Evolutionary conservation across 2,329 filamentous ascomycete species (phyloP).

Genomic region (Talaromyces sp.): DNA sequence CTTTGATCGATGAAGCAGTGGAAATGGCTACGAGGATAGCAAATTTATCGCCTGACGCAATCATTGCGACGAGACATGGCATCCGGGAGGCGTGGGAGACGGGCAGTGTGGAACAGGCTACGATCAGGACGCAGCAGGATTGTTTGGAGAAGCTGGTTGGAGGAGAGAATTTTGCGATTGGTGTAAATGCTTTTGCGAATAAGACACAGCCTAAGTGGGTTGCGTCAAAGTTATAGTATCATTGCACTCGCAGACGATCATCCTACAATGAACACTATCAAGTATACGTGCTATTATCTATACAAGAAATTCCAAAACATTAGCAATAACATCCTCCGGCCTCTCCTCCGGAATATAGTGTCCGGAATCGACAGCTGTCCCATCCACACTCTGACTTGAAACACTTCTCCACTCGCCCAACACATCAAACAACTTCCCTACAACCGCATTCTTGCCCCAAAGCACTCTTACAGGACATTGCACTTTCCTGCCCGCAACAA

Average conservation of each 20-base stretch:
- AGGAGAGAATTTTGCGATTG: conserved; percentile 72
- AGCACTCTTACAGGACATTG: conserved; percentile 49
- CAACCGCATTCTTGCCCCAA: conserved; percentile 50
- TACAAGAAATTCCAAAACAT: conserved; percentile 41
- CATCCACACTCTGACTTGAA: conserved; percentile 33
- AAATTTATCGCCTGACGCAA: conserved; percentile 71
- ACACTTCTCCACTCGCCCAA: conserved; percentile 53
- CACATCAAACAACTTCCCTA: conserved; percentile 52
- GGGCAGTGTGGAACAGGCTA: conserved; percentile 62
- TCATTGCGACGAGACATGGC: conserved; percentile 70
- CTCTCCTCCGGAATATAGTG: conserved; percentile 54
- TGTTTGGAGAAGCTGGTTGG: conserved; percentile 60
- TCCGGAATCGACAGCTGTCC: conserved; percentile 46
- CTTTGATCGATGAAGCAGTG: conserved; percentile 48
- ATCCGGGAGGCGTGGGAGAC: conserved; percentile 71
- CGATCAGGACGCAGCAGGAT: conserved; percentile 54
- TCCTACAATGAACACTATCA: not conserved
- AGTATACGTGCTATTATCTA: not conserved
- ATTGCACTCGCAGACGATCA: not conserved
- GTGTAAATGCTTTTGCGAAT: conserved; percentile 71
- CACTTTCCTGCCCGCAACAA: conserved; percentile 44
- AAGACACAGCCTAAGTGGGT: conserved; percentile 66
- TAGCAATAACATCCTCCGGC: conserved; percentile 46
- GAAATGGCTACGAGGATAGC: conserved; percentile 60
- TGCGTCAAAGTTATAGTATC: conserved; percentile 36